phyloP scores from a whole-genome alignment of 306 rosid species.

The Hippophae tibetana region DNA sequence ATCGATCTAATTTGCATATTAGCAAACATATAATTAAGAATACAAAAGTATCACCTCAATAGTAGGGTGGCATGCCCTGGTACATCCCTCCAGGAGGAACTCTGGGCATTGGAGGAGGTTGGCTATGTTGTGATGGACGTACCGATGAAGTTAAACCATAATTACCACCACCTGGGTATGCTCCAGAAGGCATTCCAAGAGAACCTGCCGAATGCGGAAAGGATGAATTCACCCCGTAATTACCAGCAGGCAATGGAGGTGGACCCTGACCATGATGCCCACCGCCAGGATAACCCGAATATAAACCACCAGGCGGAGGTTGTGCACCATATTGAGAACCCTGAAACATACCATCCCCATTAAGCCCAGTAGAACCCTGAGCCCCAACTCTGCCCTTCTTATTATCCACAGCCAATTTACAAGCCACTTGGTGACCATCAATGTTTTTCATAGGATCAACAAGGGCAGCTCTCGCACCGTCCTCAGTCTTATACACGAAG shows the following conservation, averaged over 20 bases:
- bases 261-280: constrained; percentile 40
- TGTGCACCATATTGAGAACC: constrained; percentile 38
- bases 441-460: constrained; percentile 50
- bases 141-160: constrained; percentile 38
- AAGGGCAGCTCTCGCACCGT: constrained; percentile 54
- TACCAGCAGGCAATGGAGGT: constrained; percentile 31
- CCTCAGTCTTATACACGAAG: constrained; percentile 53
- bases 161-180: constrained; percentile 40
- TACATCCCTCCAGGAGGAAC: constrained; percentile 63
- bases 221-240: constrained; percentile 30
- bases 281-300: constrained; percentile 36
- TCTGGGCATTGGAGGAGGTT: constrained; percentile 36
- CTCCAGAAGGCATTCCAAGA: constrained; percentile 46
- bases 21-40: background rate
- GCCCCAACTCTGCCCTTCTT: constrained; percentile 18
- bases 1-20: background rate
- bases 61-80: constrained; percentile 52
- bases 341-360: constrained; percentile 16
- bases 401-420: constrained; percentile 50
- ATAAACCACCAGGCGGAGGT: constrained; percentile 24
- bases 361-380: constrained; percentile 28
- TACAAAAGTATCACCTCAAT: constrained; percentile 38
- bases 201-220: constrained; percentile 19
- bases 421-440: constrained; percentile 49
- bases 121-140: constrained; percentile 32